Evolutionary conservation across 768 basidiomycete species (phyloP).

Genomic region (Megacollybia marginata): DNA sequence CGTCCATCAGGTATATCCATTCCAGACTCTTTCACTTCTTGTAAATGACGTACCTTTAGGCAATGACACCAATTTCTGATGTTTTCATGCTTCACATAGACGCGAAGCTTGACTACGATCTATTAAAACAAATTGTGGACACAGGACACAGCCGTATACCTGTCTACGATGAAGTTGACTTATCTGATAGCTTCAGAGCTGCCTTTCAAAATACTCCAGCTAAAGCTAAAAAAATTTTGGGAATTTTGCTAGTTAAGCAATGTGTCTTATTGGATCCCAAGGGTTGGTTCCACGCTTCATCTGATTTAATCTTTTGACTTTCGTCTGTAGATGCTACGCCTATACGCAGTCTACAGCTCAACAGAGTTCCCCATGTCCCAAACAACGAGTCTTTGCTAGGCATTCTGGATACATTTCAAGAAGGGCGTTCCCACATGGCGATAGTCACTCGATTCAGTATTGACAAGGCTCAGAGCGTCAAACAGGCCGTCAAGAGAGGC

Average conservation of each 20-base stretch:
- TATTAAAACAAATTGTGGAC: slow-evolving; percentile 65
- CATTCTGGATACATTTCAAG: slow-evolving; percentile 85
- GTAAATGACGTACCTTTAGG: slow-evolving; percentile 26
- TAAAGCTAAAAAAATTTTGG: slow-evolving; percentile 75
- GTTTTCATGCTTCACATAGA: slow-evolving; percentile 89
- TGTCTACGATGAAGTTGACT: slow-evolving; percentile 71
- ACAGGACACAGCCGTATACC: slow-evolving; percentile 84
- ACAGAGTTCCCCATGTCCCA: slow-evolving; percentile 82
- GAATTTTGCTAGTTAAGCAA: slow-evolving; percentile 84
- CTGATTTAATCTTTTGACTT: neutral
- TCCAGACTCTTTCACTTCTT: neutral
- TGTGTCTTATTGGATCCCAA: slow-evolving; percentile 85
- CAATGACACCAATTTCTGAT: slow-evolving; percentile 73
- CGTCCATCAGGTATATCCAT: slow-evolving; percentile 42
- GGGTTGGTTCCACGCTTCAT: slow-evolving; percentile 29
- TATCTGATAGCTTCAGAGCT: slow-evolving; percentile 19
- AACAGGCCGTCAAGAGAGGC: slow-evolving; percentile 75
- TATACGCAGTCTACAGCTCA: slow-evolving; percentile 74
- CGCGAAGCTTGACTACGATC: slow-evolving; percentile 72
- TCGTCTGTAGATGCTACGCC: slow-evolving; percentile 64
- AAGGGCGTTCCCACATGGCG: slow-evolving; percentile 88
- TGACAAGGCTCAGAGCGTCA: slow-evolving; percentile 69
- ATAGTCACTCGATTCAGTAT: slow-evolving; percentile 75
- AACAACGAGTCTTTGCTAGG: slow-evolving; percentile 80
- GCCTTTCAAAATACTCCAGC: neutral